These are phyloP conservation scores for Alternaria gaisen DNA, from an alignment of 2,329 filamentous ascomycete species.

Conservation along the genomic window DNA sequence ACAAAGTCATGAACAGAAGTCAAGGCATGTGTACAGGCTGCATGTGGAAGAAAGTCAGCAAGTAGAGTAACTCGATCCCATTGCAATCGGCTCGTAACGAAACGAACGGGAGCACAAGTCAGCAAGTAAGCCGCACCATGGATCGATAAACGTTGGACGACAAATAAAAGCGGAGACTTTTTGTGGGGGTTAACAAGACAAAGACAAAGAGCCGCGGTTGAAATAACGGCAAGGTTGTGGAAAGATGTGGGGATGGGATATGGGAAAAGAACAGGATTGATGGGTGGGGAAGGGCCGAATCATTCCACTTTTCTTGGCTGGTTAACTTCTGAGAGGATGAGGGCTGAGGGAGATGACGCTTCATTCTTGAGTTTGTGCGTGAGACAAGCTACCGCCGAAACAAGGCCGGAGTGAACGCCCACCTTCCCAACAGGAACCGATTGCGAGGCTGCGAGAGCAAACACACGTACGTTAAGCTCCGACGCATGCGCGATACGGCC, in stretches of 20 bases:
- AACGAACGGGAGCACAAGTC: too few relatives aligned
- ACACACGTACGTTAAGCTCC: neutral
- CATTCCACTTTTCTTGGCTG: neutral
- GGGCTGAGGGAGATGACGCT: neutral
- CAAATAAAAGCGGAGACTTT: conserved; percentile 7
- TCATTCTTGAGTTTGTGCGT: neutral
- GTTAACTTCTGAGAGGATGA: neutral
- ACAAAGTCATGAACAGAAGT: conserved; percentile 42
- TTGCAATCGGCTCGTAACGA: too few relatives aligned
- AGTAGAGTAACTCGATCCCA: neutral
- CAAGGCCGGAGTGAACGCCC: conserved; percentile 5
- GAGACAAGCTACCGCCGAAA: neutral
- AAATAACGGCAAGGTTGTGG: neutral
- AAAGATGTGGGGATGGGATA: conserved; percentile 3
- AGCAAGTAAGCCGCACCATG: neutral
- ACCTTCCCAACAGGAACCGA: conserved; percentile 4
- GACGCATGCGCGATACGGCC: conserved; percentile 5
- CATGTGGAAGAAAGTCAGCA: conserved; percentile 36
- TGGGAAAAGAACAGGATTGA: conserved; percentile 2
- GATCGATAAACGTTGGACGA: neutral
- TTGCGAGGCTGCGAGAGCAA: conserved; percentile 1
- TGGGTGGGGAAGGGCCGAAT: conserved; percentile 3
- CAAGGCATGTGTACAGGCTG: conserved; percentile 45
- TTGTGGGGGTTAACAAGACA: neutral
- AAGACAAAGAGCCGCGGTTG: conserved; percentile 1